phyloP scores from a whole-genome alignment of 129 eudicot genomes.

The Deinandra increscens region DNA sequence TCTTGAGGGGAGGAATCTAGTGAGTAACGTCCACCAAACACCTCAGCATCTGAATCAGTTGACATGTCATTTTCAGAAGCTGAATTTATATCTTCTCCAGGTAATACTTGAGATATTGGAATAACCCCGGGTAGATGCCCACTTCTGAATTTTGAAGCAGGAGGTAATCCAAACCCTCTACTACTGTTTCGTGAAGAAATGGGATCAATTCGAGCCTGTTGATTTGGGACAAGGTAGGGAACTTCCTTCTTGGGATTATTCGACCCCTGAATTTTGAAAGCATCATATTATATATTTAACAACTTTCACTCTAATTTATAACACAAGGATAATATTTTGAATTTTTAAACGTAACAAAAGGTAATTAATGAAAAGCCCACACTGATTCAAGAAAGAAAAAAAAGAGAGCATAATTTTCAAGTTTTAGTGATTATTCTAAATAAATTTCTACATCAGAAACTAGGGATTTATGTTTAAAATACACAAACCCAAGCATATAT shows the following conservation, averaged over 20 bases:
- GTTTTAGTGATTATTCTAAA: not conserved
- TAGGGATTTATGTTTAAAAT: not conserved
- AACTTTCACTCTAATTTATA: not conserved
- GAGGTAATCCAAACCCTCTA: slow-evolving; percentile 65
- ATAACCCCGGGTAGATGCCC: slow-evolving; percentile 59
- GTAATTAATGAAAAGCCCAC: not conserved
- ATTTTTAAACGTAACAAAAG: not conserved
- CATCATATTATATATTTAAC: not conserved
- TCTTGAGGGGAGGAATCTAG: slow-evolving; percentile 77
- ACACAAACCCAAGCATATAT: not conserved
- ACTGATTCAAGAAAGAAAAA: not conserved
- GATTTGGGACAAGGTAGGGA: slow-evolving; percentile 40
- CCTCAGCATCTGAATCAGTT: slow-evolving; percentile 61
- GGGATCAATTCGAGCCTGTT: slow-evolving; percentile 42
- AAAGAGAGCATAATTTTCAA: not conserved
- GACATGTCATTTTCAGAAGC: slow-evolving; percentile 62
- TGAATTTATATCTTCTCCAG: slow-evolving; percentile 43
- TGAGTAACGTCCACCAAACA: slow-evolving; percentile 76
- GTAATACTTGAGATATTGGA: slow-evolving; percentile 57
- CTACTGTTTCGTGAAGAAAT: slow-evolving; percentile 39
- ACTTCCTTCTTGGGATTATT: slow-evolving; percentile 43
- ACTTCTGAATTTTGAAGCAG: slow-evolving; percentile 59
- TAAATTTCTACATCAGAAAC: not conserved
- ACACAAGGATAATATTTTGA: not conserved
- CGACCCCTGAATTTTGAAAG: slow-evolving; percentile 52